Base-by-base conservation (phyloP, 208 protist species). In the Spongospora subterranea region DNA sequence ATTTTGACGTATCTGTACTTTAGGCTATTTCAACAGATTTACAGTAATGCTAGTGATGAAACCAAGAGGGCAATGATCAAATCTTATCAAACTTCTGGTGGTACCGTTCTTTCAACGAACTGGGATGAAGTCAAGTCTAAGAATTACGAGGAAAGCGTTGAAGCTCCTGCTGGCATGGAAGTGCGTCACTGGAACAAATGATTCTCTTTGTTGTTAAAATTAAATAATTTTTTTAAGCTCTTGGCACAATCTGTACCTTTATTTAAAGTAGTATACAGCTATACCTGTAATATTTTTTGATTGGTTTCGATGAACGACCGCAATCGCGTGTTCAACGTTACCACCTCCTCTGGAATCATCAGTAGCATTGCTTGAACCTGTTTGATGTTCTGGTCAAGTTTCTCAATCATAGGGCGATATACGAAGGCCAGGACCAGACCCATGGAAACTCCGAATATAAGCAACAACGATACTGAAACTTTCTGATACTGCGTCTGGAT, bases 61-160 rank as follows among this genome's bases (percentile, higher is more conserved):
- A 93, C 94, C 41, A 91, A 88, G 65, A 88, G 93, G 45, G 95
- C 95, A 0, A 96, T 96, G 95, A 94, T 93, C 43, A 96, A 96
- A 71, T 94, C 91, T 24, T 96, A 94, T 43, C 64, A 90, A 0
- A 93, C 95, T 41, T 93, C 91, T 50, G 90, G 91, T 71, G 95
- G 95, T 35, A 96, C 95, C n/a, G 94, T 96, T 6, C 65, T 96
- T 0, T 95, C 93, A 0, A 96, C 94, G 29, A 96, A 96, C 54
- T 96, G 95, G 95, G 90, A 93, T 17, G 95, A 96, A 46, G 95
- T 96, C n/a, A 91, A 91, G 41, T 76, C 92, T 46, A 93, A 93
- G 41, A 91, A 95, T 20, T 88, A 93, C 89, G 88, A 95, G 40
- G 71, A 82, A 43, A 82, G 11, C 13, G 40, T 82, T 6, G 71